These are phyloP conservation scores for Auricularia sp. DNA, from an alignment of 768 basidiomycete genomes.

Conservation along the genomic window DNA sequence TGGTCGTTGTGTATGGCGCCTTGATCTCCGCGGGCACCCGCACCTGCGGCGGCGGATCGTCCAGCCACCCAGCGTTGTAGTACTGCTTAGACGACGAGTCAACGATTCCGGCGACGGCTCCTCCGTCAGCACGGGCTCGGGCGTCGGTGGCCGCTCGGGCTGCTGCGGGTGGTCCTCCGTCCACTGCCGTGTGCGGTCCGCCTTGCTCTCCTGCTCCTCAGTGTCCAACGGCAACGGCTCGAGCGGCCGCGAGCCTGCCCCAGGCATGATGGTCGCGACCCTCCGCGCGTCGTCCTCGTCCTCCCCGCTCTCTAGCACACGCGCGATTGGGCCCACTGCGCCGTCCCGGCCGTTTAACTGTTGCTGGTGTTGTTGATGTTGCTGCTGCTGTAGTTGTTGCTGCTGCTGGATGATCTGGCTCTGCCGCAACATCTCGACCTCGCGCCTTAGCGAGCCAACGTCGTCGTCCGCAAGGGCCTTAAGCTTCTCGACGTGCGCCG, in stretches of 20 bases:
- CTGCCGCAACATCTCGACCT: slow-evolving; percentile 47
- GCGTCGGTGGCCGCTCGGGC: too few species aligned
- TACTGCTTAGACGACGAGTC: too few species aligned
- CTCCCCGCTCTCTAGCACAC: slow-evolving; percentile 21
- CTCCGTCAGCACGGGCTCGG: too few species aligned
- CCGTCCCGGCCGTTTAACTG: slow-evolving; percentile 17
- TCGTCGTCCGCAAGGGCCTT: slow-evolving; percentile 27
- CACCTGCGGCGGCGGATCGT: neutral
- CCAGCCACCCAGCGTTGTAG: neutral
- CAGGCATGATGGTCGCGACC: slow-evolving; percentile 54
- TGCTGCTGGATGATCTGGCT: slow-evolving; percentile 24
- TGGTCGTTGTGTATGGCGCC: neutral
- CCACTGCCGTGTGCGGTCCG: neutral
- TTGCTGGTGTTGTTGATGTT: neutral
- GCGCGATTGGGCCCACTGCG: slow-evolving; percentile 16
- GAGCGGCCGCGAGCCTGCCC: neutral
- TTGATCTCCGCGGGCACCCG: neutral
- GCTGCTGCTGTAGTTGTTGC: neutral
- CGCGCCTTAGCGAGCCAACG: slow-evolving; percentile 56
- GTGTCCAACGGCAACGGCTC: neutral
- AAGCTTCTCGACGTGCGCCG: neutral
- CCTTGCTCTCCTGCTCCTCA: neutral
- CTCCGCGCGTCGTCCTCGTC: slow-evolving; percentile 63
- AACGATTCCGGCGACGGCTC: too few species aligned
- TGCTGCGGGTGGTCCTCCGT: neutral